Conservation (phyloP, 225 moss, liverwort and hornwort genomes). For the Polytrichum commune region DNA sequence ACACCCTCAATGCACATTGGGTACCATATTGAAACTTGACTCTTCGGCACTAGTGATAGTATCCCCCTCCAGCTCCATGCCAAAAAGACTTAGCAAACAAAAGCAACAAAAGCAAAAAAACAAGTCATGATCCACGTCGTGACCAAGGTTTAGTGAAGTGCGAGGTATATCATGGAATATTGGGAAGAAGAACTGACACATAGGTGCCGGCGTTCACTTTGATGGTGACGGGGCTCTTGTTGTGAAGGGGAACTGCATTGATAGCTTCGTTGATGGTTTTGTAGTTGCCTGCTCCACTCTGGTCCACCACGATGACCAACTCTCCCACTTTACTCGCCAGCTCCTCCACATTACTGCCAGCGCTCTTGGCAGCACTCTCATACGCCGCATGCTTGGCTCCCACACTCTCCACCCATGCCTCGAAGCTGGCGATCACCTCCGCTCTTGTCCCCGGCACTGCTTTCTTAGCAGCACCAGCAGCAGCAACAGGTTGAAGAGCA, state of each 20-base stretch:
- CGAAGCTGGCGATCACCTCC: constrained; percentile 38
- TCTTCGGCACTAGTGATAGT: too few species aligned
- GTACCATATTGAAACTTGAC: too few species aligned
- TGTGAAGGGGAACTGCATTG: constrained; percentile 29
- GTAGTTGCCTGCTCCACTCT: constrained; percentile 57
- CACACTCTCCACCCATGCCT: constrained; percentile 39
- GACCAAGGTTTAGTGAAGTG: too few species aligned
- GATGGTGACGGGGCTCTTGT: constrained; percentile 39
- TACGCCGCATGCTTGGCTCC: constrained; percentile 41
- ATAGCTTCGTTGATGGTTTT: constrained; percentile 50
- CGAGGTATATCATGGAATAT: too few species aligned
- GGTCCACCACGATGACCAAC: constrained; percentile 54
- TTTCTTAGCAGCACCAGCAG: background rate
- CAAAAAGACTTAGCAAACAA: too few species aligned
- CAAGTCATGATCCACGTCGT: too few species aligned
- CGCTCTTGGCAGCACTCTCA: constrained; percentile 18
- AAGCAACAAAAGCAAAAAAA: too few species aligned
- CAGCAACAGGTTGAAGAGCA: background rate
- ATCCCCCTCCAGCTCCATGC: too few species aligned
- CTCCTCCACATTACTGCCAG: constrained; percentile 19
- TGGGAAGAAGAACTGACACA: constrained; percentile 27
- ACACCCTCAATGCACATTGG: too few species aligned
- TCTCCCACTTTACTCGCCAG: constrained; percentile 38
- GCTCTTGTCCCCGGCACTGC: constrained; percentile 23
- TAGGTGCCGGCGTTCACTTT: constrained; percentile 63